Conservation (phyloP, 177 flowering plant species). For the Vitis hybrid region DNA sequence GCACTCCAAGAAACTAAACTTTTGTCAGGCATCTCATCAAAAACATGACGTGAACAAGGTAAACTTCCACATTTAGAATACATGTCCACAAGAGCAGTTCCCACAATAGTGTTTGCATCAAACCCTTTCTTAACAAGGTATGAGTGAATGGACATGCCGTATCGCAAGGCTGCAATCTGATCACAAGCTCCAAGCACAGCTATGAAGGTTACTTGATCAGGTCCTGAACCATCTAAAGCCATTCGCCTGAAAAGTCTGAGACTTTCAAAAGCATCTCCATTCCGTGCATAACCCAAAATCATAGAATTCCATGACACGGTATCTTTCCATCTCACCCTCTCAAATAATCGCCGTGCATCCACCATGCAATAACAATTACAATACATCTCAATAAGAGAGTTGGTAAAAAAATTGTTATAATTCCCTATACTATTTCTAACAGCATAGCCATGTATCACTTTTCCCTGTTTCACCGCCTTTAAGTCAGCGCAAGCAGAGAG, state of each 20-base stretch:
- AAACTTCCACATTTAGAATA: conserved; percentile 37
- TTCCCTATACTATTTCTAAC: conserved; percentile 22
- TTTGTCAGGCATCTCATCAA: conserved; percentile 33
- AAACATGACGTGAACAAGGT: conserved; percentile 30
- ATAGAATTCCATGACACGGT: conserved; percentile 58
- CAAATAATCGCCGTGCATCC: conserved; percentile 44
- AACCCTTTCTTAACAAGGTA: conserved; percentile 32
- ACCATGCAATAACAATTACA: conserved; percentile 31
- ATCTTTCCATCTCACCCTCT: conserved; percentile 24
- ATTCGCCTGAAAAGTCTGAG: conserved; percentile 37
- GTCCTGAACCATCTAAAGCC: conserved; percentile 22
- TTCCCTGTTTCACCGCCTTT: conserved; percentile 35
- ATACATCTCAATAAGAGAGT: conserved; percentile 52
- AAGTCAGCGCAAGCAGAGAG: conserved; percentile 42
- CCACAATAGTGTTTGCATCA: conserved; percentile 28
- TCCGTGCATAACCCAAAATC: conserved; percentile 44
- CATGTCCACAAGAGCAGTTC: conserved; percentile 43
- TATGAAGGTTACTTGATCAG: conserved; percentile 46
- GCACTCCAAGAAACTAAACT: conserved; percentile 56
- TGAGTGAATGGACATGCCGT: conserved; percentile 52
- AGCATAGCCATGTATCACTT: conserved; percentile 41
- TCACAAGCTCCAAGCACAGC: conserved; percentile 48
- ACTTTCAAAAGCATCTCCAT: conserved; percentile 42
- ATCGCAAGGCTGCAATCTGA: conserved; percentile 49
- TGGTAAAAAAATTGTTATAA: conserved; percentile 23